Percentiles rank a stretch among this genome's conserved stretches.
Evolutionary conservation across 768 basidiomycete genomes (phyloP).

Genomic region (Amanita jacksonii): DNA sequence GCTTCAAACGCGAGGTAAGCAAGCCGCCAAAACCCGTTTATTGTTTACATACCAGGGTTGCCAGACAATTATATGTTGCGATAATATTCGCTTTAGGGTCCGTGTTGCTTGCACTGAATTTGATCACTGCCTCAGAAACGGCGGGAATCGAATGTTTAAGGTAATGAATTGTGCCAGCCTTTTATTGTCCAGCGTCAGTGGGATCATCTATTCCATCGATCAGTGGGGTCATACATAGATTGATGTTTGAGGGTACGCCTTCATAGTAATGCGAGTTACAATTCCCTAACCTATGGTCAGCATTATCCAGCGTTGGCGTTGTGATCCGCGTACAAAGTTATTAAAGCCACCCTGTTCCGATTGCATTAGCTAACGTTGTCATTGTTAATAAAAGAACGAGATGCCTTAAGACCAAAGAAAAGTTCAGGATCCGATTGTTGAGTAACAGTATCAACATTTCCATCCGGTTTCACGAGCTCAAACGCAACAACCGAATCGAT

Average conservation of each 20-base stretch:
- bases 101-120: conserved; percentile 29
- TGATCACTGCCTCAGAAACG: conserved; percentile 27
- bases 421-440: conserved; percentile 24
- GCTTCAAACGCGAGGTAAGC: conserved; percentile 13
- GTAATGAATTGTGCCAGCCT: conserved; percentile 41
- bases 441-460: conserved; percentile 29
- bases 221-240: conserved; percentile 64
- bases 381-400: neutral
- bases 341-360: conserved; percentile 47
- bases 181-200: neutral
- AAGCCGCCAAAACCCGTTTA: neutral
- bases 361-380: neutral
- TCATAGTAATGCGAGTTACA: conserved; percentile 48
- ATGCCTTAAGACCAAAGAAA: conserved; percentile 33
- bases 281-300: conserved; percentile 30
- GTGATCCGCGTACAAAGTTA: conserved; percentile 33
- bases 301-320: neutral
- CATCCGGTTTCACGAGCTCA: conserved; percentile 51
- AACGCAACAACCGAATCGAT: conserved; percentile 43
- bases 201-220: too few relatives aligned
- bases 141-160: conserved; percentile 15
- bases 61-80: conserved; percentile 31
- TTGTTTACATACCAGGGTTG: conserved; percentile 20
- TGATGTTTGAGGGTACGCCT: conserved; percentile 41
- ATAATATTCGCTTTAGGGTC: conserved; percentile 47